phyloP scores from a whole-genome alignment of 805 yeast genomes.

The Kuraishia cidri region DNA sequence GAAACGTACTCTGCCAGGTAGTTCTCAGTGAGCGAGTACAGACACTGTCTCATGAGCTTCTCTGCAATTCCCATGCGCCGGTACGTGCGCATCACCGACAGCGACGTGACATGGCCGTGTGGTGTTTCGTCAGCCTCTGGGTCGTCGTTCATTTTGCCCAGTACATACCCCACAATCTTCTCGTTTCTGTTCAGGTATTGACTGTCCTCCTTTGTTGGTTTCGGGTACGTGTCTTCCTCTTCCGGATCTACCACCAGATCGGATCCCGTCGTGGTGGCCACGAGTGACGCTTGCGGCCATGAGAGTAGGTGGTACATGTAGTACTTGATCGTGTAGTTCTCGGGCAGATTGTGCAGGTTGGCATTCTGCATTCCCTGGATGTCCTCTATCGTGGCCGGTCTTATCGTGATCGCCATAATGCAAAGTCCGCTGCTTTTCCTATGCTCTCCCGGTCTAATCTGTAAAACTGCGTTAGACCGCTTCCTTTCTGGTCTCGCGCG shows the following conservation, averaged over 20 bases:
- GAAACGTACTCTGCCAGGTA: slow-evolving; percentile 80
- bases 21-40: slow-evolving; percentile 73
- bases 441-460: no score
- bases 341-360: slow-evolving; percentile 86
- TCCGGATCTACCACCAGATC: slow-evolving; percentile 15
- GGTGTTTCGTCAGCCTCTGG: slow-evolving; percentile 66
- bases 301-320: slow-evolving; percentile 89
- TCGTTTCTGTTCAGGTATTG: slow-evolving; percentile 62
- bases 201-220: slow-evolving; percentile 13
- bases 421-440: no score
- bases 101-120: slow-evolving; percentile 90
- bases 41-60: slow-evolving; percentile 71
- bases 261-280: slow-evolving; percentile 74
- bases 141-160: slow-evolving; percentile 96
- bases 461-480: no score
- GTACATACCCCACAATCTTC: slow-evolving; percentile 89
- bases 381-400: slow-evolving; percentile 82
- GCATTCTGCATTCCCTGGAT: slow-evolving; percentile 95
- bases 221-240: slow-evolving; percentile 8
- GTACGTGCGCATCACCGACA: slow-evolving; percentile 92
- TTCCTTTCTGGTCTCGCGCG: no score
- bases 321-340: slow-evolving; percentile 86
- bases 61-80: slow-evolving; percentile 94
- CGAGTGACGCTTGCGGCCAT: slow-evolving; percentile 98
- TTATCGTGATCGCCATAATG: slow-evolving; percentile 73